Percentiles rank a stretch among this genome's conserved stretches.
These are phyloP conservation scores for Halophytophthora polymorphica DNA, from an alignment of 352 stramenopile genomes.

Conservation along the genomic window DNA sequence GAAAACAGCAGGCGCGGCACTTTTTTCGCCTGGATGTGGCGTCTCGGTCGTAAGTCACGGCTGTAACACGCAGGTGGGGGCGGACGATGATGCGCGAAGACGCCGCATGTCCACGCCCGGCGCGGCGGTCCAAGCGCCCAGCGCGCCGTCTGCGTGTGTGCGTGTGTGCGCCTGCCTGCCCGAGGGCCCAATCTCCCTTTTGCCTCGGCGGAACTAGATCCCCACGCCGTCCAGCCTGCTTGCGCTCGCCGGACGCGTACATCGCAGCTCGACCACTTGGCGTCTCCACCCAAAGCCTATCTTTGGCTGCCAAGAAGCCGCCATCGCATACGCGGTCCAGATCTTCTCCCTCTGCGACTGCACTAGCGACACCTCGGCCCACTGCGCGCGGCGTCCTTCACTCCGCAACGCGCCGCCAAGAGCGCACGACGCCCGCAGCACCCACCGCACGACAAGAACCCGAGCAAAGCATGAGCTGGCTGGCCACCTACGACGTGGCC, in stretches of 20 bases:
- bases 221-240: conserved; percentile 15
- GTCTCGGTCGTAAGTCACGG: background rate
- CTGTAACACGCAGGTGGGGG: conserved; percentile 11
- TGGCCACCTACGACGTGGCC: conserved; percentile 27
- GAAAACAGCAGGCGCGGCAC: no score
- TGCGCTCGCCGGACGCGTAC: conserved; percentile 6
- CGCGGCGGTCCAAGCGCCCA: background rate
- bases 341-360: no score
- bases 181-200: conserved; percentile 17
- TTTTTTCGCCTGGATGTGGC: conserved; percentile 10
- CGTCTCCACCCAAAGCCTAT: conserved; percentile 1
- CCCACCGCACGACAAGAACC: conserved; percentile 3
- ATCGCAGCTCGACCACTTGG: conserved; percentile 13
- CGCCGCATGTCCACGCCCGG: conserved; percentile 3
- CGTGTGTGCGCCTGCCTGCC: no score
- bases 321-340: no score
- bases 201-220: conserved; percentile 10
- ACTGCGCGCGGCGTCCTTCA: background rate
- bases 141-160: background rate
- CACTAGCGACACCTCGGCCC: background rate
- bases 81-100: background rate
- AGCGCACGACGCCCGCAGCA: background rate
- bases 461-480: conserved; percentile 28
- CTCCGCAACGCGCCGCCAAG: background rate
- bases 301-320: no score